phyloP scores from a whole-genome alignment of 2,329 filamentous ascomycete species.

The Boeremia lycopersici region DNA sequence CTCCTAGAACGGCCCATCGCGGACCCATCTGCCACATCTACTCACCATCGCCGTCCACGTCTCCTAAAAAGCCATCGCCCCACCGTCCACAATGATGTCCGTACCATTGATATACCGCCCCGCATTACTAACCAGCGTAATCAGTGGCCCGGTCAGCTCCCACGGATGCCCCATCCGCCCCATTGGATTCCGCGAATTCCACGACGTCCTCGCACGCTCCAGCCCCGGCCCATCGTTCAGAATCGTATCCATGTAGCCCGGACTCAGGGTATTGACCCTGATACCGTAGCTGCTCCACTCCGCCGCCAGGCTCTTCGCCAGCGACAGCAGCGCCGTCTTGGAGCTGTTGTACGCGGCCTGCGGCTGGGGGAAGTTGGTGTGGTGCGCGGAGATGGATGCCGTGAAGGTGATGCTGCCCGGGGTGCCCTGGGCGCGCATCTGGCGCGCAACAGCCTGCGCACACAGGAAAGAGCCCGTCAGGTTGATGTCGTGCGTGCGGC shows the following conservation, averaged over 20 bases:
- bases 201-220: slow-evolving; percentile 59
- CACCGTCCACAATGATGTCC: slow-evolving; percentile 69
- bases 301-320: slow-evolving; percentile 70
- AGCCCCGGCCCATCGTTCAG: slow-evolving; percentile 70
- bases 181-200: slow-evolving; percentile 65
- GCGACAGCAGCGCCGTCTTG: slow-evolving; percentile 69
- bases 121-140: slow-evolving; percentile 65
- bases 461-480: slow-evolving; percentile 72
- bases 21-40: no score
- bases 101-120: slow-evolving; percentile 72
- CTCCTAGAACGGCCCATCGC: no score
- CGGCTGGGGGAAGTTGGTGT: slow-evolving; percentile 74
- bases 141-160: slow-evolving; percentile 67
- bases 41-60: no score
- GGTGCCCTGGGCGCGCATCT: slow-evolving; percentile 45
- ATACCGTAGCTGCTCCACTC: slow-evolving; percentile 77
- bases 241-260: slow-evolving; percentile 79
- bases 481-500: slow-evolving; percentile 72
- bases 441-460: slow-evolving; percentile 66
- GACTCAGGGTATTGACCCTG: slow-evolving; percentile 71
- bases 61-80: slow-evolving; percentile 41
- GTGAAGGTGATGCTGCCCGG: slow-evolving; percentile 70
- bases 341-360: slow-evolving; percentile 74
- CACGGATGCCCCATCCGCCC: slow-evolving; percentile 69
- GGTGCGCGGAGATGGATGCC: slow-evolving; percentile 70